Base-by-base conservation (phyloP, 2,329 filamentous ascomycete species). In the Diaporthe aspalathi region DNA sequence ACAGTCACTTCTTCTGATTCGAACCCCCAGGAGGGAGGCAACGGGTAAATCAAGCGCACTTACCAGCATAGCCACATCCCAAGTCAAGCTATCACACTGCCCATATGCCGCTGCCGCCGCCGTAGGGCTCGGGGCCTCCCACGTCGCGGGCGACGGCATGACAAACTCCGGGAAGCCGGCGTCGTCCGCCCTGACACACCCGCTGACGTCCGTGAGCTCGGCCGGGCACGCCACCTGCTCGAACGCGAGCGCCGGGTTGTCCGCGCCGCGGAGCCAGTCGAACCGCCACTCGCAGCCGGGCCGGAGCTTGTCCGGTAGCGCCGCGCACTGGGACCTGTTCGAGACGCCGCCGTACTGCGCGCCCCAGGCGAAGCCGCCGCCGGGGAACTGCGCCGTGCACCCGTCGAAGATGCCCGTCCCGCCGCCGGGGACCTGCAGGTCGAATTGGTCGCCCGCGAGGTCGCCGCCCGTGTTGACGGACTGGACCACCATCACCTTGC, bases 401-500 rank as follows among this genome's bases (percentile, higher is more conserved):
- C 68, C 68, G 62, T 70, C 60, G 76, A 85, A 89, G 71, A 85
- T 82, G 60, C 88, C 88, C 24, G 86, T 84, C 35, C 88, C 88
- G 70, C 88, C 88, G 20, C 88, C 88, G 3, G 86, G 86, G 35
- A 88, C 86, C 80, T 84, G 76, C 24, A 91, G 77, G 79, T 91
- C 88, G 76, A 90, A 91, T 73, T 91, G 89, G 76, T 90, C 89
- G 40, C 77, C 76, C 52, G 83, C 83, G 9, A 90, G 80, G 76
- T 90, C 89, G 24, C 82, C 83, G 38, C 89, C 89, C 2, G 89
- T 91, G 78, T 91, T 91, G 43, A 88, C 90, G 11, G 88, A 87
- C 77, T 92, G 90, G 20, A 92, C 85, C 67, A 91, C 83, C 87
- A 91, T 89, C 71, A 84, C 87, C 81, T 91, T 91, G 68, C 89